A percentile compares a stretch with the other conserved stretches of the same genome.
Evolutionary conservation across 768 basidiomycete genomes (phyloP).

Genomic region (Macrolepiota albuminosa): DNA sequence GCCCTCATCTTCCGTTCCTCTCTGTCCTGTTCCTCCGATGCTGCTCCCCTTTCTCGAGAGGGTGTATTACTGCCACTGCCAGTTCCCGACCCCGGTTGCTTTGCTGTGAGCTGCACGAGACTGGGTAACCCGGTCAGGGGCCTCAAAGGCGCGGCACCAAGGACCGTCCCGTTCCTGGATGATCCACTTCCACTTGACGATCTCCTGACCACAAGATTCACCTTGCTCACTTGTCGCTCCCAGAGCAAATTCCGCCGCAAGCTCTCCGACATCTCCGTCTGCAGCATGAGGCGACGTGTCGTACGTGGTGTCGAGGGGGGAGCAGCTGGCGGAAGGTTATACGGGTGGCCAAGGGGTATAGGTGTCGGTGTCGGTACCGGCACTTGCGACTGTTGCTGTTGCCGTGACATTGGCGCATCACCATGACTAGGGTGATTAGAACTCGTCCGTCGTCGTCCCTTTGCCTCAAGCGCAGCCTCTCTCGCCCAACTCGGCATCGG

Average conservation of each 20-base stretch:
- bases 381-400: conserved; percentile 6
- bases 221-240: conserved; percentile 66
- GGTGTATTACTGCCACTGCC: background rate
- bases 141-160: conserved; percentile 20
- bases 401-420: background rate
- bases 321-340: conserved; percentile 63
- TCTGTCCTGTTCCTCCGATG: conserved; percentile 25
- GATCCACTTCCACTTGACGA: conserved; percentile 23
- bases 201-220: conserved; percentile 31
- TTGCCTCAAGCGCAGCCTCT: background rate
- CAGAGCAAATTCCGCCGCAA: conserved; percentile 76
- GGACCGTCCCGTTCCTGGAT: conserved; percentile 13
- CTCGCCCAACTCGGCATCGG: conserved; percentile 21
- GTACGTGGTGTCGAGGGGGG: conserved; percentile 81
- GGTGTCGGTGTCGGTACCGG: conserved; percentile 32
- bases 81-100: conserved; percentile 17
- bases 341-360: conserved; percentile 60
- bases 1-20: conserved; percentile 39
- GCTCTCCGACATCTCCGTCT: conserved; percentile 82
- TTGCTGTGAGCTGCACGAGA: conserved; percentile 37
- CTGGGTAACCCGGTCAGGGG: conserved; percentile 31
- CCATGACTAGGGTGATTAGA: background rate
- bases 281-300: conserved; percentile 78
- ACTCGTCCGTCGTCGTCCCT: background rate
- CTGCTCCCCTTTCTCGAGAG: conserved; percentile 11